Evolutionary conservation across 2,329 filamentous ascomycete genomes (phyloP).

Genomic region (Metarhizium brunneum): DNA sequence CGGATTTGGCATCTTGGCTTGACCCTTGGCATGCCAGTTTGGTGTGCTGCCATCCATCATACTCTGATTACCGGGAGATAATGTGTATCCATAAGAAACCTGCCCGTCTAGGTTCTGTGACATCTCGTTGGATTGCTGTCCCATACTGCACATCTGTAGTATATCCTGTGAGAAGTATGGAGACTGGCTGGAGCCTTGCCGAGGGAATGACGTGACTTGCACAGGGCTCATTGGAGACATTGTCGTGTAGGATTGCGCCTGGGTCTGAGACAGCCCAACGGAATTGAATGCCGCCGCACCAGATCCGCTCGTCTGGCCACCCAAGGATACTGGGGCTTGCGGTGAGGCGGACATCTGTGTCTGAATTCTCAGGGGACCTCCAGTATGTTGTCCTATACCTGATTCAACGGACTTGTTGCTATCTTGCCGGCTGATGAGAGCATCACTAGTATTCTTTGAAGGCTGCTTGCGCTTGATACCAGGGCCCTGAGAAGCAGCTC

Average conservation of each 20-base stretch:
- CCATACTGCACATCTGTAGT: conserved; percentile 38
- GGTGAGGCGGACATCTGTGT: conserved; percentile 11
- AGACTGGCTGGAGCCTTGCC: conserved; percentile 22
- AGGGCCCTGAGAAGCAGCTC: conserved; percentile 13
- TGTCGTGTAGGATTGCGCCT: conserved; percentile 32
- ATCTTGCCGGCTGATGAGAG: conserved; percentile 3
- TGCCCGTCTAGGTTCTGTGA: conserved; percentile 66
- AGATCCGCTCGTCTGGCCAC: conserved; percentile 30
- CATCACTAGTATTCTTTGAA: conserved; percentile 25
- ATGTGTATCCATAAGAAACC: conserved; percentile 52
- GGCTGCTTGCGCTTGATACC: conserved; percentile 25
- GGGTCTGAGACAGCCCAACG: conserved; percentile 31
- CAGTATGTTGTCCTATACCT: conserved; percentile 4
- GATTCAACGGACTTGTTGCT: conserved; percentile 3
- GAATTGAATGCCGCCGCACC: conserved; percentile 27
- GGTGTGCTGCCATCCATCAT: conserved; percentile 31
- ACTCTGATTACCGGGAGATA: neutral
- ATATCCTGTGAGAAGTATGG: conserved; percentile 43
- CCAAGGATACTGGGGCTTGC: conserved; percentile 22
- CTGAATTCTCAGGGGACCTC: conserved; percentile 7
- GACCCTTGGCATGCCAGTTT: conserved; percentile 2
- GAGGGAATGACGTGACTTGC: conserved; percentile 28
- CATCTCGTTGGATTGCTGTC: conserved; percentile 38
- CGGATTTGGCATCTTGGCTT: conserved; percentile 9
- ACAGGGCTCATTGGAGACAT: conserved; percentile 45